Evolutionary conservation across 2,329 filamentous ascomycete species (phyloP).

Genomic region (Alternaria postmessia): DNA sequence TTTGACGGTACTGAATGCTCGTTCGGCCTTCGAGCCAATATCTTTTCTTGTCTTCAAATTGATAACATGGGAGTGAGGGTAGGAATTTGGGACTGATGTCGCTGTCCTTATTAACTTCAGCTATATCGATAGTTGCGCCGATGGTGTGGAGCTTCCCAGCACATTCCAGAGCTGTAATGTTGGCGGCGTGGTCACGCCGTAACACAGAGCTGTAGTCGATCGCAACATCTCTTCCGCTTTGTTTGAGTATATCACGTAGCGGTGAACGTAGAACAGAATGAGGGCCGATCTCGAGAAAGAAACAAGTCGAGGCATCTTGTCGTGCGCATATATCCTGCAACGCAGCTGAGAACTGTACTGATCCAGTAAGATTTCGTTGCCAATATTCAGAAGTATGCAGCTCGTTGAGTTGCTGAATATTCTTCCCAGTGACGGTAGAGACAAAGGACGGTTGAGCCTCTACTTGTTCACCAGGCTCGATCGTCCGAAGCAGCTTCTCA

Average conservation of each 20-base stretch:
- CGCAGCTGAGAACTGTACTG: slow-evolving; percentile 23
- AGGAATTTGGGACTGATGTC: slow-evolving; percentile 2
- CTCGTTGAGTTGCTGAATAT: neutral
- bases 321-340: slow-evolving; percentile 27
- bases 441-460: slow-evolving; percentile 4
- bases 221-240: neutral
- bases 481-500: slow-evolving; percentile 15
- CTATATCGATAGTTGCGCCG: slow-evolving; percentile 11
- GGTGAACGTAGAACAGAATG: slow-evolving; percentile 24
- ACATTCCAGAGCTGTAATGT: slow-evolving; percentile 18
- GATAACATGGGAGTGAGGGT: slow-evolving; percentile 18
- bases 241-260: slow-evolving; percentile 16
- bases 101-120: slow-evolving; percentile 5
- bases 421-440: slow-evolving; percentile 20
- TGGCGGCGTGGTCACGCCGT: slow-evolving; percentile 12
- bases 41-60: slow-evolving; percentile 19
- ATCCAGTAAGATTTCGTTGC: slow-evolving; percentile 22
- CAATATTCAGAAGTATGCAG: slow-evolving; percentile 23
- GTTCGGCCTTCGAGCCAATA: slow-evolving; percentile 24
- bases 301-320: slow-evolving; percentile 4
- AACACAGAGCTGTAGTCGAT: slow-evolving; percentile 23
- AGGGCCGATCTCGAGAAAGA: slow-evolving; percentile 31
- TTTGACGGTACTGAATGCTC: slow-evolving; percentile 20
- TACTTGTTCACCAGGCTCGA: slow-evolving; percentile 2
- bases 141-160: slow-evolving; percentile 11